phyloP scores from a whole-genome alignment of 306 rosid species.

The Morella rubra region DNA sequence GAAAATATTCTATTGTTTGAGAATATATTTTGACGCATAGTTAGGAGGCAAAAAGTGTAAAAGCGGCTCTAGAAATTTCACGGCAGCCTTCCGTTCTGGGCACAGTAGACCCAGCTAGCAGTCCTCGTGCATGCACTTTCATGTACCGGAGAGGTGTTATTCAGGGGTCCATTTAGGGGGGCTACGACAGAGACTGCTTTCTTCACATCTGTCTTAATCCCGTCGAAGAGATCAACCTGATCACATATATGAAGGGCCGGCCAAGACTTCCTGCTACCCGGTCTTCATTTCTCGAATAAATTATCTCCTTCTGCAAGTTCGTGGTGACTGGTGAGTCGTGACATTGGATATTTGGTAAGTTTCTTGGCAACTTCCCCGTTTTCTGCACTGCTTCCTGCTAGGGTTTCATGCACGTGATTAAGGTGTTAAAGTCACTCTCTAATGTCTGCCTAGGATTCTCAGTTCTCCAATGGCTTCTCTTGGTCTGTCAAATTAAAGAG shows the following conservation, averaged over 20 bases:
- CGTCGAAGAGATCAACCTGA: neutral
- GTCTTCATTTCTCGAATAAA: neutral
- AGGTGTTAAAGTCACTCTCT: neutral
- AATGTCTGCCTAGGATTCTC: neutral
- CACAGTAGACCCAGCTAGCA: too few relatives aligned
- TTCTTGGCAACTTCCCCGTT: constrained; percentile 25
- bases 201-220: neutral
- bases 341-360: constrained; percentile 3
- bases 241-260: neutral
- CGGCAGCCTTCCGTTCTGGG: neutral
- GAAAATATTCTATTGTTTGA: neutral
- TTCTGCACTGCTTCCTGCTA: constrained; percentile 11
- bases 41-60: neutral
- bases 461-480: neutral
- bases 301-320: too few relatives aligned
- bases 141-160: neutral
- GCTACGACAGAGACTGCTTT: neutral
- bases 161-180: constrained; percentile 9
- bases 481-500: neutral
- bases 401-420: constrained; percentile 7
- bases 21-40: neutral
- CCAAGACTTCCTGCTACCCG: neutral
- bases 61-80: constrained; percentile 9
- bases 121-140: neutral
- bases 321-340: neutral